A percentile compares a stretch with the other conserved stretches of the same genome.
phyloP scores from a whole-genome alignment of 164 flowering plant species.

The Protea cynaroides region DNA sequence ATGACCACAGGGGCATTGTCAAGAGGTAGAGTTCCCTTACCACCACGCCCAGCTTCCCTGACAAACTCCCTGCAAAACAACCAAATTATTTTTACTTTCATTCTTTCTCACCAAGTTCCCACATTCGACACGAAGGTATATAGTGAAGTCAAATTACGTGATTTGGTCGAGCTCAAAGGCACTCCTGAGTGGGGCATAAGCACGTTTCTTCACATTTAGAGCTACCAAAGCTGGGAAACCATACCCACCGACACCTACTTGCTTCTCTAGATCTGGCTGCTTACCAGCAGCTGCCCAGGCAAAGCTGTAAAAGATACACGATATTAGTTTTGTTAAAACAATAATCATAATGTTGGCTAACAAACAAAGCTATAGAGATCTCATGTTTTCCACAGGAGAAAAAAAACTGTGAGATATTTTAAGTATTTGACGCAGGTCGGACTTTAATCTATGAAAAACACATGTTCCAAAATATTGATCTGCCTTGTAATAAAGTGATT shows the following conservation, averaged over 20 bases:
- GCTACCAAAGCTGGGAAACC: slow-evolving; percentile 97
- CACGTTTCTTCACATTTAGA: slow-evolving; percentile 79
- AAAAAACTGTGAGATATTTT: neutral
- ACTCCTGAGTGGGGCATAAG: slow-evolving; percentile 81
- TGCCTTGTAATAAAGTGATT: neutral
- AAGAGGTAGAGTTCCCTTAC: slow-evolving; percentile 80
- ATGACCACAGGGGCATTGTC: slow-evolving; percentile 42
- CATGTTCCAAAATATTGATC: neutral
- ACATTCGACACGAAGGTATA: neutral
- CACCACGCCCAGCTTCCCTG: slow-evolving; percentile 81
- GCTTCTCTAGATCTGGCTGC: slow-evolving; percentile 86
- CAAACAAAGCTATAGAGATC: neutral
- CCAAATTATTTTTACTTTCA: neutral
- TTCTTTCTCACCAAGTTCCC: neutral
- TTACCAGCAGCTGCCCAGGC: slow-evolving; percentile 95
- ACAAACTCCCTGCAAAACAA: slow-evolving; percentile 75
- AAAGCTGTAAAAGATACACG: slow-evolving; percentile 49
- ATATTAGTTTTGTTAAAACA: neutral
- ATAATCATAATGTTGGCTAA: neutral
- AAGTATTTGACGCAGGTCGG: neutral
- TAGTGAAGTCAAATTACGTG: slow-evolving; percentile 37
- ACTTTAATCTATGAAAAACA: neutral
- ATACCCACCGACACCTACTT: slow-evolving; percentile 93
- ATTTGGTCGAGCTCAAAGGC: slow-evolving; percentile 84
- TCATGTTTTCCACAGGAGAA: neutral